phyloP scores from a whole-genome alignment of 768 basidiomycete species.

The Amanita polypyramis region DNA sequence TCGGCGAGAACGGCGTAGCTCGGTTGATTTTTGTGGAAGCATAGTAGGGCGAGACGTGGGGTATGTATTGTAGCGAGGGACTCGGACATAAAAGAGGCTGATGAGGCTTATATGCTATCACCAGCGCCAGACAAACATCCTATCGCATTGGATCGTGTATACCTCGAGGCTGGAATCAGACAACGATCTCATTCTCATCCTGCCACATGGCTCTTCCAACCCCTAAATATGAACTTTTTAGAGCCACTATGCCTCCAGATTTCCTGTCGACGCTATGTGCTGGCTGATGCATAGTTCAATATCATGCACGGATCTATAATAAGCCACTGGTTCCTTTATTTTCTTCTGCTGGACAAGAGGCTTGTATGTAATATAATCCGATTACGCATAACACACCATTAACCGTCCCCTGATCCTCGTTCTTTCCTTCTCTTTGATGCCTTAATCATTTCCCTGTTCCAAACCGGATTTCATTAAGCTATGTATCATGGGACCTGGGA shows the following conservation, averaged over 20 bases:
- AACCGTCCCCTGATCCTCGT: constrained; percentile 16
- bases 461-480: constrained; percentile 4
- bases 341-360: not conserved
- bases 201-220: not conserved
- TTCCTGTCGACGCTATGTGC: not conserved
- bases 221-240: not conserved
- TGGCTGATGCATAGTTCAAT: not conserved
- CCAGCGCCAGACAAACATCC: constrained; percentile 10
- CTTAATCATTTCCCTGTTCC: constrained; percentile 63
- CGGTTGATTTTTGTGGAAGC: not conserved
- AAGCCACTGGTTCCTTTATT: not conserved
- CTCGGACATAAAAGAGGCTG: not conserved
- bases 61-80: not conserved
- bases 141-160: constrained; percentile 28
- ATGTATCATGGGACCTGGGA: not conserved
- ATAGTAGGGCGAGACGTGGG: not conserved
- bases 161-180: constrained; percentile 18
- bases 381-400: not conserved
- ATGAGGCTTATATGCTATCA: not conserved
- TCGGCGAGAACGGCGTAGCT: constrained; percentile 30
- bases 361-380: not conserved
- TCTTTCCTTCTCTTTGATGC: constrained; percentile 60
- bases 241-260: not conserved
- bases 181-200: not conserved
- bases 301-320: not conserved